Evolutionary conservation across 148 eudicot genomes (phyloP).

Genomic region (Beta vulgaris): DNA sequence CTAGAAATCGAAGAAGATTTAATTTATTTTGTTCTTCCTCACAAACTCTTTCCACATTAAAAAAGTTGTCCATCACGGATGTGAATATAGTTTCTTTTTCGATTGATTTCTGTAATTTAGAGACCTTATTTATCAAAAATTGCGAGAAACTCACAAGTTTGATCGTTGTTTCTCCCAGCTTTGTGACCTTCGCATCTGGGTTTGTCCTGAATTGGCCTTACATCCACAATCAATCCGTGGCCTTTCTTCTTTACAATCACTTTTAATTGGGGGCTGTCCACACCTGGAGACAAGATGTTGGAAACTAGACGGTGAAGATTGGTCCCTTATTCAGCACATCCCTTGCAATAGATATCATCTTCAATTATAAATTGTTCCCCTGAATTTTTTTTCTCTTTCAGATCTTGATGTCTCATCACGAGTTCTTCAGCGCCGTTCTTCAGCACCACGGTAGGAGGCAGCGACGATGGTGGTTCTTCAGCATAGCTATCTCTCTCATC

Average conservation of each 20-base stretch:
- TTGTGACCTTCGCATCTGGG: background rate
- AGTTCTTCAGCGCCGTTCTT: too few relatives aligned
- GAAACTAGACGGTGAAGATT: conserved; percentile 9
- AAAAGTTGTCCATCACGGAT: background rate
- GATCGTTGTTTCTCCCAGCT: background rate
- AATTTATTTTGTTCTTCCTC: background rate
- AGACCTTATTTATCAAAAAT: background rate
- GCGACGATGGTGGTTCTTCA: too few relatives aligned
- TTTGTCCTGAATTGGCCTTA: background rate
- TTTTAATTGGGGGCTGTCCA: background rate
- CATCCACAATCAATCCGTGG: conserved; percentile 3
- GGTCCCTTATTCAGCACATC: conserved; percentile 20
- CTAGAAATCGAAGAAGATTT: too few relatives aligned
- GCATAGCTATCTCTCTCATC: too few relatives aligned
- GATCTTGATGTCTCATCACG: too few relatives aligned
- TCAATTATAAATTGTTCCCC: too few relatives aligned
- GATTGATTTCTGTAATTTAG: background rate
- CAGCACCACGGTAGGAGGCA: too few relatives aligned
- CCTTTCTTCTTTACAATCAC: background rate
- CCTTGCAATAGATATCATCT: background rate
- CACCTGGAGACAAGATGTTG: background rate
- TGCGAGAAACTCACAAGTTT: background rate
- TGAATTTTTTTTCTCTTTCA: too few relatives aligned
- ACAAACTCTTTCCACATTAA: background rate
- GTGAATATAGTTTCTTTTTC: background rate